Conservation (phyloP, 2,329 filamentous ascomycete genomes). For the Ophiostoma piceae region DNA sequence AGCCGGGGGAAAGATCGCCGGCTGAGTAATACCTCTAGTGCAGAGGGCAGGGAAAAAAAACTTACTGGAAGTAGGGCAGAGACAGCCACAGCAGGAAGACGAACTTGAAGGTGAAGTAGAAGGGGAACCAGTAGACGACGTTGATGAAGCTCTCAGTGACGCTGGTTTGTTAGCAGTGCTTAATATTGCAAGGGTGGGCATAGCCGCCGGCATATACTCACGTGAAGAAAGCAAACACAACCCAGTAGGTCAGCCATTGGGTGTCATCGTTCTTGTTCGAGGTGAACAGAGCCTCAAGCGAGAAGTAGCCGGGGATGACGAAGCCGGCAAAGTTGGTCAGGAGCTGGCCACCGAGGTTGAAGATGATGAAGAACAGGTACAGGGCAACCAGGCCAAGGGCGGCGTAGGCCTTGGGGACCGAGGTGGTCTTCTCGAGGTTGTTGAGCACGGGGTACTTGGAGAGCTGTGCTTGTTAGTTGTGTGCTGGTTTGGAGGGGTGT, state of each 20-base stretch:
- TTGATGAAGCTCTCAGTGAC: constrained; percentile 77
- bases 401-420: constrained; percentile 78
- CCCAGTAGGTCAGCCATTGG: constrained; percentile 82
- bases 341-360: constrained; percentile 86
- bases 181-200: not conserved
- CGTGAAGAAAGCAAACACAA: constrained; percentile 77
- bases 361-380: constrained; percentile 88
- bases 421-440: constrained; percentile 80
- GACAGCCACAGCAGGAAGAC: constrained; percentile 95
- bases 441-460: constrained; percentile 78
- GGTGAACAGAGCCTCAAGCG: constrained; percentile 70
- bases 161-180: constrained; percentile 36
- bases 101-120: constrained; percentile 99
- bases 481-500: not conserved
- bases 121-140: constrained; percentile 92
- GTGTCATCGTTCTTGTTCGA: constrained; percentile 69
- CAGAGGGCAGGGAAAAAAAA: not conserved
- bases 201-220: constrained; percentile 34
- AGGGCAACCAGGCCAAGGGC: constrained; percentile 69
- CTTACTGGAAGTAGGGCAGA: constrained; percentile 88
- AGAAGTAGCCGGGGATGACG: constrained; percentile 78
- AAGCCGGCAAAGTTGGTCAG: constrained; percentile 84
- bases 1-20: not conserved
- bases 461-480: constrained; percentile 47
- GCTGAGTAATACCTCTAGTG: not conserved